Evolutionary conservation across 2,329 filamentous ascomycete species (phyloP).

Genomic region (Paraphaeosphaeria sporulosa): DNA sequence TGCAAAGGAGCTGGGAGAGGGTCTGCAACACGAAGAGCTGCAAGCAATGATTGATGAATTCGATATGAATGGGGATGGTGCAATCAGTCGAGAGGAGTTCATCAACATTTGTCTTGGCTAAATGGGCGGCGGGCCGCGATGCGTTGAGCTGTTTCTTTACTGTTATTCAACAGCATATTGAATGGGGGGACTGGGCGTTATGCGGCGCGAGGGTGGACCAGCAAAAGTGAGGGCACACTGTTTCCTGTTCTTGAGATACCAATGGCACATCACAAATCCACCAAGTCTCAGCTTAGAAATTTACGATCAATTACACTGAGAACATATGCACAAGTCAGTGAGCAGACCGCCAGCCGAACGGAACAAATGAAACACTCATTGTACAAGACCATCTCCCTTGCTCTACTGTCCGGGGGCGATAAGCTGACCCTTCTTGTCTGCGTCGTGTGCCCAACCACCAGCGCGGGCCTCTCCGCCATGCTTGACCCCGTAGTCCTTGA

Average conservation of each 20-base stretch:
- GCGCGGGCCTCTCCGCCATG: constrained; percentile 78
- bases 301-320: constrained; percentile 31
- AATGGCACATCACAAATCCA: constrained; percentile 7
- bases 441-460: constrained; percentile 84
- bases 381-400: constrained; percentile 31
- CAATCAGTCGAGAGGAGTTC: constrained; percentile 70
- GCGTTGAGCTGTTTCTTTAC: neutral
- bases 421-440: constrained; percentile 79
- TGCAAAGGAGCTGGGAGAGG: constrained; percentile 89
- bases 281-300: constrained; percentile 3
- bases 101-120: constrained; percentile 68
- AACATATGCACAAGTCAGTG: constrained; percentile 48
- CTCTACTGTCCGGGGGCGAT: constrained; percentile 86
- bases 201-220: neutral
- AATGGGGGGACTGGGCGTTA: constrained; percentile 4
- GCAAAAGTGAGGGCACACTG: neutral
- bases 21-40: constrained; percentile 90
- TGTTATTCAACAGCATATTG: neutral
- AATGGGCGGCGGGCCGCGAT: neutral
- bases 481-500: constrained; percentile 79
- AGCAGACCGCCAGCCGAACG: constrained; percentile 25
- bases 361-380: constrained; percentile 42
- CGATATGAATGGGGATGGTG: constrained; percentile 91
- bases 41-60: constrained; percentile 98
- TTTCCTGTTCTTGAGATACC: constrained; percentile 18